Evolutionary conservation across 2,329 filamentous ascomycete genomes (phyloP).

Genomic region (Exophiala calicioides): DNA sequence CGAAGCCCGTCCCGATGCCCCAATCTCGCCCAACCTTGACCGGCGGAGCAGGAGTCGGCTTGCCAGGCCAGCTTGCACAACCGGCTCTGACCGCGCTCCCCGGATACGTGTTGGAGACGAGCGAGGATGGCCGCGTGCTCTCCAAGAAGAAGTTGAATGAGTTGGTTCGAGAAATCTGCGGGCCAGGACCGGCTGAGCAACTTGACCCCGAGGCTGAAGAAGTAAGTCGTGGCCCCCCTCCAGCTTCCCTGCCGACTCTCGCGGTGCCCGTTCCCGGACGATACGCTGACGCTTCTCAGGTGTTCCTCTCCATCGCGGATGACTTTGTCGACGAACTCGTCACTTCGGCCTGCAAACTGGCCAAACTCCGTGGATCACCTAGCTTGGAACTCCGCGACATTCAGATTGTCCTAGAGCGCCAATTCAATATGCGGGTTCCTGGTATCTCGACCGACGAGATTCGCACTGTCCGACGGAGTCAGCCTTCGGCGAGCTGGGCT

Average conservation of each 20-base stretch:
- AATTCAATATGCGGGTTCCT: slow-evolving; percentile 88
- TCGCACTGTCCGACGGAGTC: slow-evolving; percentile 88
- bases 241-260: too few relatives aligned
- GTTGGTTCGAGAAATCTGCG: slow-evolving; percentile 89
- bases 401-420: slow-evolving; percentile 78
- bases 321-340: slow-evolving; percentile 93
- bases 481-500: slow-evolving; percentile 85
- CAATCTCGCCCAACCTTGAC: slow-evolving; percentile 78
- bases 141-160: slow-evolving; percentile 98
- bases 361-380: slow-evolving; percentile 88
- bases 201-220: slow-evolving; percentile 94
- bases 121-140: slow-evolving; percentile 85
- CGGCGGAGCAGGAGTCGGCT: slow-evolving; percentile 71
- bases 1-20: slow-evolving; percentile 72
- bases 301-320: slow-evolving; percentile 84
- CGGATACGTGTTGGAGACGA: slow-evolving; percentile 79
- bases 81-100: slow-evolving; percentile 81
- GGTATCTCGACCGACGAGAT: slow-evolving; percentile 94
- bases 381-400: slow-evolving; percentile 86
- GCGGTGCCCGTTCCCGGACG: too few relatives aligned
- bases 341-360: slow-evolving; percentile 81
- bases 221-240: slow-evolving; percentile 54
- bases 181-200: slow-evolving; percentile 68
- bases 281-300: slow-evolving; percentile 52
- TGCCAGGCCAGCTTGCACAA: slow-evolving; percentile 82